phyloP scores from a whole-genome alignment of 164 flowering plant species.

The Berberis vulgaris region DNA sequence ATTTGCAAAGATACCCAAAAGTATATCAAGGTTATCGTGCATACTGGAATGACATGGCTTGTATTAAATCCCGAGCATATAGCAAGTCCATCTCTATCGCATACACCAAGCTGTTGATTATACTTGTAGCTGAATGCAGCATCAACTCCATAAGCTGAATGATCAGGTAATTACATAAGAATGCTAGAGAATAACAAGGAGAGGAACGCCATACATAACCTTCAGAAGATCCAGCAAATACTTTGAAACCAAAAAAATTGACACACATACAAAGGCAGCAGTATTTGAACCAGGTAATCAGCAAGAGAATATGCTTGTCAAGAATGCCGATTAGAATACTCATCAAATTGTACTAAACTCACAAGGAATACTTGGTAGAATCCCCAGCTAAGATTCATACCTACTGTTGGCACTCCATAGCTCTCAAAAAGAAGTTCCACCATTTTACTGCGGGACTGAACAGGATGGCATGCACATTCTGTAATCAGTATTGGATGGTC shows the following conservation, averaged over 20 bases:
- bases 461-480: constrained; percentile 92
- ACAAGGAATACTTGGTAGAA: background rate
- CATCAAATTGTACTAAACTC: background rate
- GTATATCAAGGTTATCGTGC: constrained; percentile 8
- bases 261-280: too few relatives aligned
- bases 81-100: constrained; percentile 81
- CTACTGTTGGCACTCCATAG: constrained; percentile 93
- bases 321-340: too few relatives aligned
- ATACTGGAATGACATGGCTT: constrained; percentile 82
- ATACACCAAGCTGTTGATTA: constrained; percentile 72
- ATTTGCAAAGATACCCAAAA: background rate
- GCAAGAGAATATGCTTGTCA: too few relatives aligned
- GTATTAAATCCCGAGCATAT: constrained; percentile 74
- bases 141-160: constrained; percentile 93
- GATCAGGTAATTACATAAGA: background rate
- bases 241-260: too few relatives aligned
- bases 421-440: constrained; percentile 97
- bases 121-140: constrained; percentile 94
- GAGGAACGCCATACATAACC: too few relatives aligned
- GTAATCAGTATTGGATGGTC: constrained; percentile 93
- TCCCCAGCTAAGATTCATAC: constrained; percentile 26
- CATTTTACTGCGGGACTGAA: constrained; percentile 95
- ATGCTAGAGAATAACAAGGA: too few relatives aligned
- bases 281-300: too few relatives aligned
- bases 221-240: too few relatives aligned